A percentile compares a stretch with the other conserved stretches of the same genome.
Evolutionary conservation across 768 basidiomycete genomes (phyloP).

Genomic region (Dentipellis fragilis): DNA sequence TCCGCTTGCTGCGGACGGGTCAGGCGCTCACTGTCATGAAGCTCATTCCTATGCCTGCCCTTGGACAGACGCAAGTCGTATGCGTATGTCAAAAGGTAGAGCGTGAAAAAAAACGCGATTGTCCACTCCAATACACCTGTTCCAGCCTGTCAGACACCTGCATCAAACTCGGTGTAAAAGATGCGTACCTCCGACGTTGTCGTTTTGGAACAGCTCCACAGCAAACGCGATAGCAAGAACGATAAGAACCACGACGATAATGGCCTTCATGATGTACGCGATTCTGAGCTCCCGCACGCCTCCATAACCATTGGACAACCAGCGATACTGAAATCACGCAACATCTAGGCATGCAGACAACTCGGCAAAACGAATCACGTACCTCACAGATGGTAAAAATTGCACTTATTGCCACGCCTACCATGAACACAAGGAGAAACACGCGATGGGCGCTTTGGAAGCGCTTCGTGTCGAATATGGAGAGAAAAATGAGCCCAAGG

Average conservation of each 20-base stretch:
- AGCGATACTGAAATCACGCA: slow-evolving; percentile 40
- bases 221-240: slow-evolving; percentile 55
- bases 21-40: slow-evolving; percentile 16
- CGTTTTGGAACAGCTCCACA: slow-evolving; percentile 33
- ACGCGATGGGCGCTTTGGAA: slow-evolving; percentile 39
- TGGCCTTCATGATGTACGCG: slow-evolving; percentile 53
- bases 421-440: slow-evolving; percentile 64
- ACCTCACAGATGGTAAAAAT: slow-evolving; percentile 70
- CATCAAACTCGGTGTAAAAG: not conserved
- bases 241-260: slow-evolving; percentile 50
- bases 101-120: slow-evolving; percentile 62
- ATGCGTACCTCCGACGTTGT: slow-evolving; percentile 40
- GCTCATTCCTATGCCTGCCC: slow-evolving; percentile 38
- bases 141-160: not conserved
- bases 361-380: slow-evolving; percentile 4
- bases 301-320: slow-evolving; percentile 49
- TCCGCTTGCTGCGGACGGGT: not conserved
- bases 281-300: slow-evolving; percentile 33
- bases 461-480: slow-evolving; percentile 59
- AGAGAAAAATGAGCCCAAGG: slow-evolving; percentile 54
- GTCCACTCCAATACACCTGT: slow-evolving; percentile 66
- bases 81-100: slow-evolving; percentile 64
- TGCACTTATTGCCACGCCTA: slow-evolving; percentile 62
- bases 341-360: not conserved
- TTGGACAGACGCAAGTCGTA: slow-evolving; percentile 60